Conservation (phyloP, 768 basidiomycete genomes). For the Filobasidium floriforme region DNA sequence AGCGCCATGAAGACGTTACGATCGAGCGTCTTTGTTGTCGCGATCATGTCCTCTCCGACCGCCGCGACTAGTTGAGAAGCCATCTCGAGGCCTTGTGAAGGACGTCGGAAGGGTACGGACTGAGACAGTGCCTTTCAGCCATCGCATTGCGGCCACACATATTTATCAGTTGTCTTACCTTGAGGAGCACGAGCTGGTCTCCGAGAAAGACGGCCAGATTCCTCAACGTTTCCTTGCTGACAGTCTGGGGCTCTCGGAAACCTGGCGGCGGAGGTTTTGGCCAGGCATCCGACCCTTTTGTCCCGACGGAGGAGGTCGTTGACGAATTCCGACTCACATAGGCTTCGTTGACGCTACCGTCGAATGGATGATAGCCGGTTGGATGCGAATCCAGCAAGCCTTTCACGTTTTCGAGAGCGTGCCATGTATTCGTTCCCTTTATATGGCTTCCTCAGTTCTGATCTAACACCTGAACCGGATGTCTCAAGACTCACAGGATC, state of each 20-base stretch:
- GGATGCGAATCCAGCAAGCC: conserved; percentile 55
- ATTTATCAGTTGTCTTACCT: conserved; percentile 22
- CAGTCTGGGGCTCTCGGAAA: conserved; percentile 30
- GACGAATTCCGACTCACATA: background rate
- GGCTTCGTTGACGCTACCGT: conserved; percentile 36
- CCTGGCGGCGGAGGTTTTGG: conserved; percentile 44
- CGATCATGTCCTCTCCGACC: conserved; percentile 32
- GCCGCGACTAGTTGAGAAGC: conserved; percentile 37
- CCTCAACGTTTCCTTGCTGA: conserved; percentile 28
- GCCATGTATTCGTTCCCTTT: conserved; percentile 73
- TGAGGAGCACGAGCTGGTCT: conserved; percentile 13
- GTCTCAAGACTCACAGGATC: conserved; percentile 61
- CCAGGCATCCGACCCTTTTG: conserved; percentile 30
- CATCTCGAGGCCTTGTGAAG: conserved; percentile 17
- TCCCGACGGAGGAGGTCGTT: conserved; percentile 19
- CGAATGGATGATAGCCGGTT: conserved; percentile 53
- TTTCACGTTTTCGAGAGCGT: conserved; percentile 57
- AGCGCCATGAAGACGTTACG: conserved; percentile 20
- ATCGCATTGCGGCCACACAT: background rate
- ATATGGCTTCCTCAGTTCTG: background rate
- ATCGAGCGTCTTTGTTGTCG: conserved; percentile 16
- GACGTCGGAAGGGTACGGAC: conserved; percentile 29
- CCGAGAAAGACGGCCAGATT: conserved; percentile 23
- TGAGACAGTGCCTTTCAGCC: background rate
- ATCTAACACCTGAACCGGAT: background rate